These are phyloP conservation scores for Casuarina glauca DNA, from an alignment of 306 rosid genomes.

Conservation along the genomic window DNA sequence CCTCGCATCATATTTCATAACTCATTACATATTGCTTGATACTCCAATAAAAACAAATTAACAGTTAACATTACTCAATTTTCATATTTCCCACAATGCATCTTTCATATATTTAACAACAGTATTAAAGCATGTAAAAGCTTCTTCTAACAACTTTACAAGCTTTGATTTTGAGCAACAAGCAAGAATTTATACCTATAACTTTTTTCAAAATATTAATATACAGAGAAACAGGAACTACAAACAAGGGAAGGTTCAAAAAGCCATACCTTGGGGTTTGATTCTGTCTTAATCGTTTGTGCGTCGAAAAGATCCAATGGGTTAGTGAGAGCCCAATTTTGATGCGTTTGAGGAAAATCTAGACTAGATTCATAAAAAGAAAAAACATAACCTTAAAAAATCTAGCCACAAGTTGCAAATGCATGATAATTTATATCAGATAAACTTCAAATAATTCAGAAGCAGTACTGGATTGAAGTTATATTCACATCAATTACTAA, in stretches of 20 bases:
- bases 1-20: not conserved
- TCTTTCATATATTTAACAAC: not conserved
- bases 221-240: not conserved
- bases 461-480: not conserved
- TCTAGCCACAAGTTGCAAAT: constrained; percentile 24
- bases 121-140: constrained; percentile 1
- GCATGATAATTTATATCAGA: constrained; percentile 11
- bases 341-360: constrained; percentile 82
- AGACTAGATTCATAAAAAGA: constrained; percentile 66
- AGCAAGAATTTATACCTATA: not conserved
- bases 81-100: not conserved
- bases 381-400: constrained; percentile 30
- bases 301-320: constrained; percentile 92
- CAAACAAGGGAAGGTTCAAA: constrained; percentile 20
- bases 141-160: not conserved
- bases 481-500: not conserved
- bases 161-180: not conserved
- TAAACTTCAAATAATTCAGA: constrained; percentile 7
- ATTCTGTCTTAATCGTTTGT: constrained; percentile 61
- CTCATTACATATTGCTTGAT: not conserved
- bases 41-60: not conserved
- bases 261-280: constrained; percentile 82
- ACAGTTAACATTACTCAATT: not conserved
- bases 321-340: constrained; percentile 78
- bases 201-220: not conserved